phyloP scores from a whole-genome alignment of 1,139 yeast species.

The Saccharomyces hybrid region DNA sequence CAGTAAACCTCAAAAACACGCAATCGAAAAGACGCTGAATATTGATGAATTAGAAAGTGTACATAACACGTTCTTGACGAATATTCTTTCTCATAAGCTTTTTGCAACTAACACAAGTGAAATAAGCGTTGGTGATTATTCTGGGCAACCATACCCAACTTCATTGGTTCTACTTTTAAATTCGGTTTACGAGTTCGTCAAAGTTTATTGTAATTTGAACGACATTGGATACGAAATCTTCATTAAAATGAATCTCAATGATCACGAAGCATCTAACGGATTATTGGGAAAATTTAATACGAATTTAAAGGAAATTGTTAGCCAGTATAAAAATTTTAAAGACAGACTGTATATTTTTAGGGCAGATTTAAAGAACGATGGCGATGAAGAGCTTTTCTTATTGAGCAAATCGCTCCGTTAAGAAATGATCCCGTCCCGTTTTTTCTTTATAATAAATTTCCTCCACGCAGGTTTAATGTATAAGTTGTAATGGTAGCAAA shows the following conservation, averaged over 20 bases:
- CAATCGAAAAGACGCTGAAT: slow-evolving; percentile 7
- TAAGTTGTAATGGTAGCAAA: not conserved
- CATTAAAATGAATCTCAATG: slow-evolving; percentile 23
- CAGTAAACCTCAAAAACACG: not conserved
- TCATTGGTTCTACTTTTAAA: slow-evolving; percentile 21
- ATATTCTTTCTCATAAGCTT: slow-evolving; percentile 22
- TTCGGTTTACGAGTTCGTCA: slow-evolving; percentile 20
- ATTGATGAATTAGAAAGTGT: slow-evolving; percentile 24
- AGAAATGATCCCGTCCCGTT: slow-evolving; percentile 1
- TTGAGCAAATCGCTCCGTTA: slow-evolving; percentile 24
- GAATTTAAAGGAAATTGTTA: slow-evolving; percentile 13
- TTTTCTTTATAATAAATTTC: not conserved
- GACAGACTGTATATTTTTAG: slow-evolving; percentile 16
- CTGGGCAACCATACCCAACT: slow-evolving; percentile 25
- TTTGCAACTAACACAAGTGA: slow-evolving; percentile 15
- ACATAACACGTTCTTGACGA: slow-evolving; percentile 20
- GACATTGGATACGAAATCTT: slow-evolving; percentile 24
- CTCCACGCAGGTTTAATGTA: not conserved
- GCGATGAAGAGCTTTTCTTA: slow-evolving; percentile 20
- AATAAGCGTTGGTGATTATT: slow-evolving; percentile 15
- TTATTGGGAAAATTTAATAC: slow-evolving; percentile 17
- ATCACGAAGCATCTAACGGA: slow-evolving; percentile 13
- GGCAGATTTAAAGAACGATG: slow-evolving; percentile 25
- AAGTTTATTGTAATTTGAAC: slow-evolving; percentile 17
- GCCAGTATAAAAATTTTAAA: slow-evolving; percentile 17